Conservation (phyloP, 805 yeast species). For the Blastobotrys parvus region DNA sequence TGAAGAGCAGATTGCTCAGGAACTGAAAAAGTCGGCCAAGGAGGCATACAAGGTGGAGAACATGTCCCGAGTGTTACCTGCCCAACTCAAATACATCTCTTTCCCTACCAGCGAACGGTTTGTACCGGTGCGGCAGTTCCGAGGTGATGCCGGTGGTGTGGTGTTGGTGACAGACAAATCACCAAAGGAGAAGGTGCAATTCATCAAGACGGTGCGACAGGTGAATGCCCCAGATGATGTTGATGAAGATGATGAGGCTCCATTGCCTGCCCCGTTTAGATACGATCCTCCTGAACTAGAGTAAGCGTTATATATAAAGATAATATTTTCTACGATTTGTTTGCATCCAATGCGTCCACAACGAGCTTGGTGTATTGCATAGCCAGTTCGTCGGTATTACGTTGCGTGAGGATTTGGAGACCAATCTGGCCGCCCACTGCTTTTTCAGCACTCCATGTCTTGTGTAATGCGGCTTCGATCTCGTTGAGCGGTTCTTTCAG, state of each 20-base stretch:
- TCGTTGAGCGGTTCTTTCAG: not conserved
- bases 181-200: constrained; percentile 39
- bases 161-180: constrained; percentile 24
- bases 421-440: not conserved
- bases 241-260: constrained; percentile 46
- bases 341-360: not conserved
- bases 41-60: constrained; percentile 60
- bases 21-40: constrained; percentile 17
- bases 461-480: not conserved
- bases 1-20: constrained; percentile 8
- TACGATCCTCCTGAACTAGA: constrained; percentile 15
- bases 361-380: not conserved
- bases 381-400: not conserved
- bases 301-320: constrained; percentile 4
- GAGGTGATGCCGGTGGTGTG: constrained; percentile 36
- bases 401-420: not conserved
- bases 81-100: constrained; percentile 75
- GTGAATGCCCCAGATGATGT: constrained; percentile 75
- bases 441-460: not conserved
- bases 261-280: constrained; percentile 36
- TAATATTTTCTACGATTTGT: not conserved
- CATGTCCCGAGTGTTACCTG: constrained; percentile 82
- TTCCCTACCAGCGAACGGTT: constrained; percentile 70
- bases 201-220: constrained; percentile 80
- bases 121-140: constrained; percentile 72